A percentile compares a stretch with the other conserved stretches of the same genome.
Evolutionary conservation across 805 yeast genomes (phyloP).

Genomic region (Suhomyces faveliae): DNA sequence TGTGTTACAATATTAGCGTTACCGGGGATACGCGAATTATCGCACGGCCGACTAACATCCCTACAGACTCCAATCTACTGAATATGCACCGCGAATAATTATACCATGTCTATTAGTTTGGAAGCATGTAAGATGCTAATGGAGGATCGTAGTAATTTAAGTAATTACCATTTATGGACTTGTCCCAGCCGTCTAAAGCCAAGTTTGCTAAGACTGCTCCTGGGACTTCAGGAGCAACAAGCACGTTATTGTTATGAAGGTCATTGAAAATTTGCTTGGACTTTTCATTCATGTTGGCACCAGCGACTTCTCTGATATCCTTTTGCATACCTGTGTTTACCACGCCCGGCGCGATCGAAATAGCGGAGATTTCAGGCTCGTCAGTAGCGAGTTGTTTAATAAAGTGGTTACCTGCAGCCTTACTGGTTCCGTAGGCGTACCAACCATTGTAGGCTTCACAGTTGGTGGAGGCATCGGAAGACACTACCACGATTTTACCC

Average conservation of each 20-base stretch:
- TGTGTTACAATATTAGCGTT: no score
- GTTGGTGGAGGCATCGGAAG: constrained; percentile 92
- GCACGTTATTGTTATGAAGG: constrained; percentile 53
- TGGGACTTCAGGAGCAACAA: constrained; percentile 70
- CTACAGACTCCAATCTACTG: no score
- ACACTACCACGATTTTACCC: constrained; percentile 75
- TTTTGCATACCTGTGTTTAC: constrained; percentile 89
- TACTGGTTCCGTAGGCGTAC: constrained; percentile 90
- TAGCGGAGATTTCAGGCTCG: constrained; percentile 53
- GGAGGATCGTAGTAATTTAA: constrained; percentile 55
- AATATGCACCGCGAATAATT: background rate
- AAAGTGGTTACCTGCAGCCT: constrained; percentile 85
- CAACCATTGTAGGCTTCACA: constrained; percentile 62
- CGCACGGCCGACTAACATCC: no score
- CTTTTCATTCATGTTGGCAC: constrained; percentile 57
- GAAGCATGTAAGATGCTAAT: constrained; percentile 9
- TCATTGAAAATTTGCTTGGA: constrained; percentile 62
- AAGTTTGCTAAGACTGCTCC: constrained; percentile 68
- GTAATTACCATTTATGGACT: constrained; percentile 63
- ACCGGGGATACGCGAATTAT: no score
- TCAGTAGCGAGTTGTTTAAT: constrained; percentile 67
- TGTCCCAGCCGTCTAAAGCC: constrained; percentile 57
- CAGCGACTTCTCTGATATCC: constrained; percentile 67
- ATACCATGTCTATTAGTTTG: background rate
- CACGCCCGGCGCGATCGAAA: constrained; percentile 91